Evolutionary conservation across 2,329 filamentous ascomycete species (phyloP), one percentile per base, ranked within the genome.

Genomic region (Fusarium metavorans): DNA sequence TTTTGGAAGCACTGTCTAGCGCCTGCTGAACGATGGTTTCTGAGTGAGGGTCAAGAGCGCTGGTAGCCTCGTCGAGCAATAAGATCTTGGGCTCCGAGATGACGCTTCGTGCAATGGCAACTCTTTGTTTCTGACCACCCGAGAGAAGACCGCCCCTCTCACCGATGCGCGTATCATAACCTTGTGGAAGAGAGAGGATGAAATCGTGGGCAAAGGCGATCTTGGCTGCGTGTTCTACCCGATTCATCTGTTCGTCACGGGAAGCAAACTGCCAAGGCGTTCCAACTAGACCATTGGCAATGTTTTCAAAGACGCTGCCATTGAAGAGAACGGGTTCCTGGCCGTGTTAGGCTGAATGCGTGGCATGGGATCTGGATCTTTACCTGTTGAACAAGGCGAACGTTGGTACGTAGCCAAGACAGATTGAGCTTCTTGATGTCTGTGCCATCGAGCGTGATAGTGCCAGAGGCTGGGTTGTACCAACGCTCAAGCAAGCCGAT

Each of bases 1-100:
- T 85, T 48, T 84, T 81, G 0, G 89, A 88, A 0, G 90, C 84
- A 16, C 83, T 83, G 52, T 88, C 85, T 5, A 91, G 83, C 0
- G 89, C 88, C 25, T 84, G 80, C 71, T 91, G 89, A 1, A 91
- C 88, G 16, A 88, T 83, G 1, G 83, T 80, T 56, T 86, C 84
- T 1, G 84, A 81, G 18, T 84, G 80, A 2, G 82, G 80, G 58
- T 85, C 83, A 23, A 86, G 78, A 0, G 91, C 89, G 52, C 87
- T 89, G 0, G 92, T 93, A 1, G 91, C 91, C 80, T 93, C 92
- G 68, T 93, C 92, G 2, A 93, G 81, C 16, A 93, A 86, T 0
- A 93, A 84, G 34, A 93, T 89, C 52, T 82, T 82, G 3, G 84
- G 84, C 35, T 83, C 76, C 4, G 80, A 81, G n/a, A 86, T 79